Percentiles rank a stretch among this genome's conserved stretches.
phyloP scores from a whole-genome alignment of 2,329 filamentous ascomycete species.

The Trichocomaceae sp. region DNA sequence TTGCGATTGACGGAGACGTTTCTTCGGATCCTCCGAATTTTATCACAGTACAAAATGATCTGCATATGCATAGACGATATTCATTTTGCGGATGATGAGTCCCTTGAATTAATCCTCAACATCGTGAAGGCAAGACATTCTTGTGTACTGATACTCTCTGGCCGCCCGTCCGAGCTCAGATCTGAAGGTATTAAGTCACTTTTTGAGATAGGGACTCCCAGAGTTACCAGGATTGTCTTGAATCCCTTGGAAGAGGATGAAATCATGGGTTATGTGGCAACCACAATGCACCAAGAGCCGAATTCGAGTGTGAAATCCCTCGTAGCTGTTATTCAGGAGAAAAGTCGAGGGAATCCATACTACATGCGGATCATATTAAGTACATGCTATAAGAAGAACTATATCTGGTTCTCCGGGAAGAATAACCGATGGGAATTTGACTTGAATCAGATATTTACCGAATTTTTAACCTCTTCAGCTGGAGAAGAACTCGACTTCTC shows the following conservation, averaged over 20 bases:
- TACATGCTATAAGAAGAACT: slow-evolving; percentile 75
- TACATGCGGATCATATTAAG: slow-evolving; percentile 88
- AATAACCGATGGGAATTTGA: slow-evolving; percentile 79
- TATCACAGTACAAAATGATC: slow-evolving; percentile 77
- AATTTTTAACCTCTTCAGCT: slow-evolving; percentile 71
- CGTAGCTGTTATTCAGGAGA: slow-evolving; percentile 81
- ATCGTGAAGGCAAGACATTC: too few relatives aligned
- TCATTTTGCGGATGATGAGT: slow-evolving; percentile 85
- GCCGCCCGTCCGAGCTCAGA: too few relatives aligned
- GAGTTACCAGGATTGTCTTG: slow-evolving; percentile 66
- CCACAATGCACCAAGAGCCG: slow-evolving; percentile 63
- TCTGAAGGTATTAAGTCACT: too few relatives aligned
- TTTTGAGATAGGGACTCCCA: too few relatives aligned
- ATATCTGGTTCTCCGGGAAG: slow-evolving; percentile 79
- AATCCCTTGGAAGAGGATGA: slow-evolving; percentile 69
- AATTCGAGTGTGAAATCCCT: slow-evolving; percentile 68
- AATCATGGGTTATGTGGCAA: slow-evolving; percentile 72
- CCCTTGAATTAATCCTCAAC: slow-evolving; percentile 72
- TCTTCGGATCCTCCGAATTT: slow-evolving; percentile 72
- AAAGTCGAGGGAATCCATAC: slow-evolving; percentile 81
- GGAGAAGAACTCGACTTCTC: slow-evolving; percentile 72
- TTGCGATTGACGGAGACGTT: slow-evolving; percentile 81
- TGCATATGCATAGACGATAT: slow-evolving; percentile 84
- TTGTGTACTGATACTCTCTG: too few relatives aligned
- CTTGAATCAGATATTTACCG: slow-evolving; percentile 74